Evolutionary conservation across 228 moss, liverwort and hornwort genomes (phyloP), one percentile per base, ranked within the genome.

Genomic region (Sphagnum magellanicum): DNA sequence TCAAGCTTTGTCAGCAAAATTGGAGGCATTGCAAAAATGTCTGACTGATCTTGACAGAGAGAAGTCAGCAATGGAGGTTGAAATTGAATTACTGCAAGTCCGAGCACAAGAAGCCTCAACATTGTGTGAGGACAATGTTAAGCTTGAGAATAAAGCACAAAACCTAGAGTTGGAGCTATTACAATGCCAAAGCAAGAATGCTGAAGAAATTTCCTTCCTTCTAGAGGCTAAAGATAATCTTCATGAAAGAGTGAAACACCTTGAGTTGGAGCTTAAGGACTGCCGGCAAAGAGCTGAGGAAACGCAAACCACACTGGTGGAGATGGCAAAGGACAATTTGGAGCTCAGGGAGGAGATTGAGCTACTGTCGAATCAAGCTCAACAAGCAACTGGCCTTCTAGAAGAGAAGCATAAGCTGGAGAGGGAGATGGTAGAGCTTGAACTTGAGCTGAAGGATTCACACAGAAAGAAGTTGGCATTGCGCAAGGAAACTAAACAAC

Each of bases 381-480:
- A 67, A 65, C 68, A 67, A 65, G 14, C 74, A 79, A 15, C 50
- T 64, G 32, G 32, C 32, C 11, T 13, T 79, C n/a, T 67, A 7
- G 11, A 82, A 82, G 59, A 82, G 82, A 86, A 78, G 63, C 52
- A 69, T 57, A 82, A 78, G 60, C 67, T 80, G 47, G 79, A 79
- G 71, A 71, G 65, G 13, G 57, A 10, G 49, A 69, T 80, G 50
- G 51, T 71, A 50, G 80, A 75, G 68, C 81, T 78, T 68, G 79
- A 83, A 48, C 71, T 71, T 17, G 70, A 74, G 63, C 72, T 77
- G 53, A 71, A 72, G 57, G 70, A 32, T 32, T 32, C 32, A 32
- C 32, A 32, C 32, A 32, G n/a, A 14, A 72, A 68, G 52, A 81
- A 79, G 14, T 52, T 50, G 66, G 63, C 59, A 49, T 63, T 80